Evolutionary conservation across 2,329 filamentous ascomycete species (phyloP), one percentile per base, ranked within the genome.

Genomic region (Chaetothyriales sp.): DNA sequence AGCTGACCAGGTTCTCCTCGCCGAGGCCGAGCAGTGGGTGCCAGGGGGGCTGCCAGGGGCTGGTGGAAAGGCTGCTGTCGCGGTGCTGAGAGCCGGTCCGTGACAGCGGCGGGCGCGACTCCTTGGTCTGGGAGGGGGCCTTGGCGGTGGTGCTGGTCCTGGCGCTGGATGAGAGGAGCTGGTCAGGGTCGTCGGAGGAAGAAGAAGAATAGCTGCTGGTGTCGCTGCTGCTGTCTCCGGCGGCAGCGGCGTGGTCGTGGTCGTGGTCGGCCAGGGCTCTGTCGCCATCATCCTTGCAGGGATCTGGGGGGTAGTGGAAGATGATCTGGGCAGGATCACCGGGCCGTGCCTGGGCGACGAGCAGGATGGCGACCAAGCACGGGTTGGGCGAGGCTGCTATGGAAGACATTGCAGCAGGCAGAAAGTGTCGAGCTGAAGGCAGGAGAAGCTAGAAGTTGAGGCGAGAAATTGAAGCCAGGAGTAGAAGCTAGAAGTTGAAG

Each of bases 261-360:
- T 48, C 48, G 37, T 53, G 54, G 10, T 56, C 47, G 4, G 54
- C 44, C 20, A 58, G 69, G 33, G 33, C 33, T 15, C 15, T 40
- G 33, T 9, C 13, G 7, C 33, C 10, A 15, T 40, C 33, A 40
- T 40, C 15, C 13, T 13, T 40, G 33, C 15, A 40, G 67, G 53
- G 66, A 55, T 54, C 59, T 65, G 82, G 77, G n/a, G 88, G 88
- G 63, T 92, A 92, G 67, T 94, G 86, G 67, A 89, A 94, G 61
- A 92, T 84, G 61, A 92, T 84, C 57, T 82, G 80, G 40, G 88
- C 85, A 15, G 87, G 87, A 25, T 88, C 85, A 15, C 88, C 87
- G 60, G 86, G 84, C 58, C 84, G 81, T 33, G 85, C 86, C 58
- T 85, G 78, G 61, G 86, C 80, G 58, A 89, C 80, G 43, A 90